These are phyloP conservation scores for Canna indica DNA, from an alignment of 176 grass and related monocot genomes.

Conservation along the genomic window DNA sequence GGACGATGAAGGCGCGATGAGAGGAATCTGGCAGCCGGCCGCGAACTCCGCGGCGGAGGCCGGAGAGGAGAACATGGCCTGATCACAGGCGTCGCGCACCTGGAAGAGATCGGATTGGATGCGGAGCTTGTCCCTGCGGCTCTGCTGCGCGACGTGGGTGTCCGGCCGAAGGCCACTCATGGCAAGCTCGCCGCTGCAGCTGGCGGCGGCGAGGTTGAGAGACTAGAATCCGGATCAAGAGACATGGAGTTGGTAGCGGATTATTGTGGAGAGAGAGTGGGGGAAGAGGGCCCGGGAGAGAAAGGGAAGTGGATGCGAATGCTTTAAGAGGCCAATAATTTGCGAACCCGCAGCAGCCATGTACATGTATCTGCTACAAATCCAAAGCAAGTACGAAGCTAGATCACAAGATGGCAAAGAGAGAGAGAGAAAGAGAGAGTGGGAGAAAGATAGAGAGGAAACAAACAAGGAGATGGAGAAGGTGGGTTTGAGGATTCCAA, in stretches of 20 bases:
- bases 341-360: background rate
- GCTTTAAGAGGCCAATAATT: constrained; percentile 16
- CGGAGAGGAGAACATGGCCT: background rate
- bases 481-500: constrained; percentile 1
- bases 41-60: constrained; percentile 6
- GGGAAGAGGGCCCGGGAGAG: background rate
- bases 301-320: background rate
- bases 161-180: constrained; percentile 2
- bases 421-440: no score
- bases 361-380: constrained; percentile 1
- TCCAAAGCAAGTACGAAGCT: constrained; percentile 10
- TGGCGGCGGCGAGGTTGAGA: background rate
- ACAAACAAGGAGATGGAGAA: constrained; percentile 9
- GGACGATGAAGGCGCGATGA: background rate
- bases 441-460: background rate
- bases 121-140: constrained; percentile 47
- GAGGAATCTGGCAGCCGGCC: background rate
- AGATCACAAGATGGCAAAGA: background rate
- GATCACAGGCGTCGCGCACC: background rate
- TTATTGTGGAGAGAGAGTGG: background rate
- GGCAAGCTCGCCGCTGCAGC: background rate
- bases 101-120: constrained; percentile 2
- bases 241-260: background rate
- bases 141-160: constrained; percentile 43
- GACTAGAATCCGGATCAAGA: background rate